phyloP scores from a whole-genome alignment of 345 rosid species.

The Populus alba region DNA sequence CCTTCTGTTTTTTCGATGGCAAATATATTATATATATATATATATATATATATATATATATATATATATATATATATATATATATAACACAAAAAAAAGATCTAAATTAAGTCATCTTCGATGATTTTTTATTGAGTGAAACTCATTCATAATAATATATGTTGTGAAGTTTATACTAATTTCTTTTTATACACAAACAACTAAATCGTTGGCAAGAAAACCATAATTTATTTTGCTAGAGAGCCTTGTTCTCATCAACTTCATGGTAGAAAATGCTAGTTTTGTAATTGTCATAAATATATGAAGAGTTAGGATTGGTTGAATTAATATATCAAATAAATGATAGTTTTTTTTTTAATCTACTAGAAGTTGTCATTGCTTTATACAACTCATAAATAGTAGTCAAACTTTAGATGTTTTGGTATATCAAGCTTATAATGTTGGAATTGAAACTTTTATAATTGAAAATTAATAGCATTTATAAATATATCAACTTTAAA shows the following conservation, averaged over 20 bases:
- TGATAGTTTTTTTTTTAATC: neutral
- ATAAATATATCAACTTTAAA: neutral
- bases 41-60: too few relatives aligned
- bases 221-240: fast-evolving
- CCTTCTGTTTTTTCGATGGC: too few relatives aligned
- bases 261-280: fast-evolving
- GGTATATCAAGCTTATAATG: neutral
- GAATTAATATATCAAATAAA: neutral
- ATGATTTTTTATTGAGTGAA: too few relatives aligned
- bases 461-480: neutral
- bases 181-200: fast-evolving
- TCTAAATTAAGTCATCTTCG: too few relatives aligned
- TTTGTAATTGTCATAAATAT: too few relatives aligned
- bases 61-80: too few relatives aligned
- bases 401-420: neutral
- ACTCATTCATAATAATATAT: too few relatives aligned
- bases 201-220: too few relatives aligned
- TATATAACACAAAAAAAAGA: too few relatives aligned
- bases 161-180: too few relatives aligned
- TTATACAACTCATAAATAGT: neutral
- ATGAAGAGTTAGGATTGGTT: fast-evolving
- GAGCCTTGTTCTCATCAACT: too few relatives aligned
- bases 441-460: neutral
- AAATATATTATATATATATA: too few relatives aligned
- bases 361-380: neutral